phyloP scores from a whole-genome alignment of 2,329 filamentous ascomycete species.

The Aspergillus hiratsukae region DNA sequence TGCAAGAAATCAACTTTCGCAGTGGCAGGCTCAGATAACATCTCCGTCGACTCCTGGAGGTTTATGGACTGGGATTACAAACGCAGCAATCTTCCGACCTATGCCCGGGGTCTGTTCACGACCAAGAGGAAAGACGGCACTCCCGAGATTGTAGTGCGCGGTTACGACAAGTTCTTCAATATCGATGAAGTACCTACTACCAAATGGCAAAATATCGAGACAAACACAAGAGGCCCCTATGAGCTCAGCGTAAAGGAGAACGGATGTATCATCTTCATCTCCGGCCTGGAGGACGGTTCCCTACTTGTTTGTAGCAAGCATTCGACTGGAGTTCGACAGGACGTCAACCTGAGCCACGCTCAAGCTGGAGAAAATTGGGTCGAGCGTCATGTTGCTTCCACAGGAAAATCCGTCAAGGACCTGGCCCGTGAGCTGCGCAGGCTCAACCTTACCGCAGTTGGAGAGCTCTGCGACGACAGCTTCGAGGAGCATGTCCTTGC shows the following conservation, averaged over 20 bases:
- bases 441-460: conserved; percentile 90
- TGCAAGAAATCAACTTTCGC: conserved; percentile 77
- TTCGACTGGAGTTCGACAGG: conserved; percentile 76
- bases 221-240: conserved; percentile 77
- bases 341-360: conserved; percentile 74
- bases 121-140: conserved; percentile 60
- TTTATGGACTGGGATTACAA: conserved; percentile 98
- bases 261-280: conserved; percentile 98
- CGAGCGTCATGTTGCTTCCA: conserved; percentile 68
- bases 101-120: conserved; percentile 93
- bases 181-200: conserved; percentile 76
- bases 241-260: conserved; percentile 98
- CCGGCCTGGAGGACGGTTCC: conserved; percentile 82
- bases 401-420: conserved; percentile 75
- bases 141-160: conserved; percentile 76
- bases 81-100: conserved; percentile 75
- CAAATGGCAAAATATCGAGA: conserved; percentile 73
- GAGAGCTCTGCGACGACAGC: conserved; percentile 89
- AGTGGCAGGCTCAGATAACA: conserved; percentile 60
- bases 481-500: conserved; percentile 97
- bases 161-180: conserved; percentile 99
- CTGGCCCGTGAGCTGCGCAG: conserved; percentile 69
- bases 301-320: conserved; percentile 98
- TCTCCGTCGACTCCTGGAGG: conserved; percentile 83
- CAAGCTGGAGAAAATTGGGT: conserved; percentile 76